These are phyloP conservation scores for Didymella arachidicola DNA, from an alignment of 2,329 filamentous ascomycete genomes.

Conservation along the genomic window DNA sequence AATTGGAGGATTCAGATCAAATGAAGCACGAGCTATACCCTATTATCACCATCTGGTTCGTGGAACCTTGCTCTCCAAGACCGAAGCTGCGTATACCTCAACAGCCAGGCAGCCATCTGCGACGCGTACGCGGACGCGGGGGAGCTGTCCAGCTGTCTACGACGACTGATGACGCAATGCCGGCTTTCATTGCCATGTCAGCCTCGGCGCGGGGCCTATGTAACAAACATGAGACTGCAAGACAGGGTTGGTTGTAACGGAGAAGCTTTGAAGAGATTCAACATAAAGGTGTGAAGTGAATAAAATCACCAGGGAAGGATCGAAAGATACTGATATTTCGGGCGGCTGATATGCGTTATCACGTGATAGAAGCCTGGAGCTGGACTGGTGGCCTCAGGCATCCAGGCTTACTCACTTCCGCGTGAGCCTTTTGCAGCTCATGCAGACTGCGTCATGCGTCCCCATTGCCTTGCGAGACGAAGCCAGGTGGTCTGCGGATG, in stretches of 20 bases:
- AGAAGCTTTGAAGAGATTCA: not conserved
- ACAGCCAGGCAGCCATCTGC: slow-evolving; percentile 8
- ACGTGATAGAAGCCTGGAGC: not conserved
- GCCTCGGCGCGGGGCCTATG: slow-evolving; percentile 12
- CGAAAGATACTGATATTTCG: not conserved
- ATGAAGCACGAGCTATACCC: not conserved
- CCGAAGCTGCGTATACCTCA: slow-evolving; percentile 10
- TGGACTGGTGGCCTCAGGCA: not conserved
- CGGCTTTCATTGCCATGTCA: slow-evolving; percentile 4
- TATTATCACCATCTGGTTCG: not conserved
- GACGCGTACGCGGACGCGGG: slow-evolving; percentile 17
- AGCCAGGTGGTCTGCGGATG: not conserved
- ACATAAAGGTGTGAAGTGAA: not conserved
- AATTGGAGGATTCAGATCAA: not conserved
- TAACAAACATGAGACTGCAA: not conserved
- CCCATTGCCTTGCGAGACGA: not conserved
- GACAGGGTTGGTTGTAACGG: not conserved
- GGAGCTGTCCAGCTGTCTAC: slow-evolving; percentile 8
- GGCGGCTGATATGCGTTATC: not conserved
- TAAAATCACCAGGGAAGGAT: not conserved
- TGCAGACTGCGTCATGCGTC: slow-evolving; percentile 8
- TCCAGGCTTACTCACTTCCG: not conserved
- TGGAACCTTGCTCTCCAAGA: not conserved
- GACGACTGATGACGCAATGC: slow-evolving; percentile 21
- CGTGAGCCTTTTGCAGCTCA: not conserved